Base-by-base conservation (phyloP, 345 rosid genomes). In the Camelina neglecta region DNA sequence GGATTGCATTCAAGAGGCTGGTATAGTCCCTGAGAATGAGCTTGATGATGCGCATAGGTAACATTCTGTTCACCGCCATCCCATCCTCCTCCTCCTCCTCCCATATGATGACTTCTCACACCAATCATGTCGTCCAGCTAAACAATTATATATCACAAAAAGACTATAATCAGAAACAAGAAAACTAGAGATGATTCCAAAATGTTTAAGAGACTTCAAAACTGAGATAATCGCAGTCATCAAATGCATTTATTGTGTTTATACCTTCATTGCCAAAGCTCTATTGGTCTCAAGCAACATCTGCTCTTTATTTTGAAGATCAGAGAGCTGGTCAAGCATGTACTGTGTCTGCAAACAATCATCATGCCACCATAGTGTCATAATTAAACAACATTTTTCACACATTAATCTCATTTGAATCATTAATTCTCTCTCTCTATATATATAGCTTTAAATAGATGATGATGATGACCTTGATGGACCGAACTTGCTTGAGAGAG, bases 1-100 rank as follows among this genome's bases (percentile, higher is more conserved):
- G 98, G 97, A 71, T 95, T 84, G 89, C 99, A 95, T 54, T 92
- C 96, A 54, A 95, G 64, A 68, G 87, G 94, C 78, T 90, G 99
- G 79, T 76, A 90, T 35, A 92, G 63, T 54, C 85, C 93, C 68
- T 86, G 88, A 78, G 93, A 73, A 15, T 90, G 96, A 73, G 83
- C 75, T 48, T 92, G 96, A 44, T 86, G 96, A 16, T 75, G 79
- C 2, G 70, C 85, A 60, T 84, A 95, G 9, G 86, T 36, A 80
- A 89, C 76, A n/a, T 84, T 83, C 48, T 88, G 93, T 60, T 80
- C 81, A 8, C 54, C 60, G 0, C 86, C 88, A 66, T 86, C 99
- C 99, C 99, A 95, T 10, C 89, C 80, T 12, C 81, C 80, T 62
- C 83, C 80, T 62, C 83, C 75, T 72, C 83, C 79, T 69, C 84